Evolutionary conservation across 768 basidiomycete genomes (phyloP).

Genomic region (Hypsizygus marmoreus): DNA sequence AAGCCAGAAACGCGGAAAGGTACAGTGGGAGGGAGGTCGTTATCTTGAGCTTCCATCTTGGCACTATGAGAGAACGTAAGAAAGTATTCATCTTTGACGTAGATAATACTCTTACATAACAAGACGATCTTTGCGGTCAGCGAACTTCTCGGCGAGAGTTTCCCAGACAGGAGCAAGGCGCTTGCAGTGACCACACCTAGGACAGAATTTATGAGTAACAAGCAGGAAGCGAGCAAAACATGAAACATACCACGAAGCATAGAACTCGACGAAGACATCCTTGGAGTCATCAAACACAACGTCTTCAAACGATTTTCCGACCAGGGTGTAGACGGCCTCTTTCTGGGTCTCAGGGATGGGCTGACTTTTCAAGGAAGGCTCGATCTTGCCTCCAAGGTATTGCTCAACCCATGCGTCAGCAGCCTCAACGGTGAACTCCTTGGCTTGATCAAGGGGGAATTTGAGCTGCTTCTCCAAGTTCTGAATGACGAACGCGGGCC

Average conservation of each 20-base stretch:
- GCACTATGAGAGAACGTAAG: constrained; percentile 51
- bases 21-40: constrained; percentile 88
- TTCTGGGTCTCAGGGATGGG: constrained; percentile 83
- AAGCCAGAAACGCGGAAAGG: constrained; percentile 87
- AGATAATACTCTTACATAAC: constrained; percentile 59
- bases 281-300: constrained; percentile 85
- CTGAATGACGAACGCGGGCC: constrained; percentile 96
- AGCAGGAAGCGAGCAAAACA: background rate
- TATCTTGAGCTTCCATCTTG: constrained; percentile 96
- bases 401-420: constrained; percentile 61
- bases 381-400: constrained; percentile 71
- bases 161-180: constrained; percentile 96
- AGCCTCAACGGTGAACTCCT: constrained; percentile 56
- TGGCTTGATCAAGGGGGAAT: constrained; percentile 79
- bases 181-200: constrained; percentile 95
- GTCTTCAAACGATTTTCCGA: constrained; percentile 88
- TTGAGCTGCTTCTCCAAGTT: constrained; percentile 82
- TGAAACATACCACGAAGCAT: constrained; percentile 83
- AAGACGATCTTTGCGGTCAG: constrained; percentile 69
- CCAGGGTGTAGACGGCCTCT: constrained; percentile 80
- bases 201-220: background rate
- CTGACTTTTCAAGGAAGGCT: constrained; percentile 88
- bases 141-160: constrained; percentile 82
- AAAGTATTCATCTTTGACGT: constrained; percentile 3
- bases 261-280: constrained; percentile 97